Evolutionary conservation across 768 basidiomycete genomes (phyloP).

Genomic region (Neoboletus subvelutipes): DNA sequence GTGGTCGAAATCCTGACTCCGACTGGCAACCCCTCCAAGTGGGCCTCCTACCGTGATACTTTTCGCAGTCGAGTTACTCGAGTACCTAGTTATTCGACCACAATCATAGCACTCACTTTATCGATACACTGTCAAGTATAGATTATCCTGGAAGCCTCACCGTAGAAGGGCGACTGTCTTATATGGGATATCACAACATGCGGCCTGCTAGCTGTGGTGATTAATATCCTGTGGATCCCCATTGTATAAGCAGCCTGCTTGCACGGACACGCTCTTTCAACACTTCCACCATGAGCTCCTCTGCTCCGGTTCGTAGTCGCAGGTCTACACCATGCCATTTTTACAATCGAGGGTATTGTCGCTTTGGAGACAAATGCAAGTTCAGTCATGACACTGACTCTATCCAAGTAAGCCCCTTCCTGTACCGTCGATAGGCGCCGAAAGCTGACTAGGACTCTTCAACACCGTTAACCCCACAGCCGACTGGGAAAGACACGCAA

Average conservation of each 20-base stretch:
- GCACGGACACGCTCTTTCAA: background rate
- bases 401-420: conserved; percentile 4
- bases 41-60: too few relatives aligned
- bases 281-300: conserved; percentile 10
- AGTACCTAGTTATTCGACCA: too few relatives aligned
- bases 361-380: conserved; percentile 27
- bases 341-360: conserved; percentile 27
- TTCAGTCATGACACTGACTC: conserved; percentile 19
- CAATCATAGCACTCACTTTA: too few relatives aligned
- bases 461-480: background rate
- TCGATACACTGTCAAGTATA: too few relatives aligned
- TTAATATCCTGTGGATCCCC: background rate
- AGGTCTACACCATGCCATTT: conserved; percentile 20
- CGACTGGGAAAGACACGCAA: background rate
- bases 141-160: too few relatives aligned
- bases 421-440: background rate
- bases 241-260: background rate
- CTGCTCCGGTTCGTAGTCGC: background rate
- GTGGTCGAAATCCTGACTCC: too few relatives aligned
- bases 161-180: background rate
- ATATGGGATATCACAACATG: background rate
- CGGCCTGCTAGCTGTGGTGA: background rate
- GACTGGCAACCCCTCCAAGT: too few relatives aligned
- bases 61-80: too few relatives aligned
- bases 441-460: background rate